Percentiles rank a stretch among this genome's conserved stretches.
phyloP scores from a whole-genome alignment of 78 protist species.

The Dictyostelium capitatum region DNA sequence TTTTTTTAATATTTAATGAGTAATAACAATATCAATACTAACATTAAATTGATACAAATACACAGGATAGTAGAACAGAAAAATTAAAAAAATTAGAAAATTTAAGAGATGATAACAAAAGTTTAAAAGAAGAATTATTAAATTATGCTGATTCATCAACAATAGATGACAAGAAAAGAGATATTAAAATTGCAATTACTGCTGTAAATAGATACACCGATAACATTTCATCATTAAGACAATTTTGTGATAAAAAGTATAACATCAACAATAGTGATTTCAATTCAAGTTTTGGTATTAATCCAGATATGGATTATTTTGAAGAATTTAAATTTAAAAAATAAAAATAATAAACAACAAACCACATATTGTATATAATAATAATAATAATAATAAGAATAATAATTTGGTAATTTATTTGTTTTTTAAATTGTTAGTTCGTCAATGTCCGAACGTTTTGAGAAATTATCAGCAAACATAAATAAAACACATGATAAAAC shows the following conservation, averaged over 20 bases:
- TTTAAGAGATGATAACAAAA: not conserved
- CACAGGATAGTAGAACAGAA: slow-evolving; percentile 48
- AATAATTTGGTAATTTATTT: too few species aligned
- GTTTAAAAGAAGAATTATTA: slow-evolving; percentile 37
- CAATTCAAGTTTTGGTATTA: slow-evolving; percentile 35
- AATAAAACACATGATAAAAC: slow-evolving; percentile 49
- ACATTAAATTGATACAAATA: not conserved
- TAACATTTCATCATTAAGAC: slow-evolving; percentile 35
- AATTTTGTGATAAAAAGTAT: slow-evolving; percentile 58
- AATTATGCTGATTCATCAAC: slow-evolving; percentile 41
- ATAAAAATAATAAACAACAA: too few species aligned
- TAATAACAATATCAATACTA: not conserved
- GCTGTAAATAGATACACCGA: slow-evolving; percentile 61
- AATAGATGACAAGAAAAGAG: slow-evolving; percentile 28
- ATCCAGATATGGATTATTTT: slow-evolving; percentile 49
- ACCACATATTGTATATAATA: too few species aligned
- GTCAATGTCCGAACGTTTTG: not conserved
- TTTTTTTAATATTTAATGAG: not conserved
- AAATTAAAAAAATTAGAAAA: slow-evolving; percentile 25
- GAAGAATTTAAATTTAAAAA: slow-evolving; percentile 10
- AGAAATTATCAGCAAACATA: slow-evolving; percentile 32
- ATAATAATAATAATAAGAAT: too few species aligned
- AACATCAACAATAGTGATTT: slow-evolving; percentile 17
- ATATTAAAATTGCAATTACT: slow-evolving; percentile 28
- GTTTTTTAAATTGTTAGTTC: not conserved